These are phyloP conservation scores for Chytriomyces confervae DNA, from an alignment of 192 early-diverging fungal species.

Conservation along the genomic window DNA sequence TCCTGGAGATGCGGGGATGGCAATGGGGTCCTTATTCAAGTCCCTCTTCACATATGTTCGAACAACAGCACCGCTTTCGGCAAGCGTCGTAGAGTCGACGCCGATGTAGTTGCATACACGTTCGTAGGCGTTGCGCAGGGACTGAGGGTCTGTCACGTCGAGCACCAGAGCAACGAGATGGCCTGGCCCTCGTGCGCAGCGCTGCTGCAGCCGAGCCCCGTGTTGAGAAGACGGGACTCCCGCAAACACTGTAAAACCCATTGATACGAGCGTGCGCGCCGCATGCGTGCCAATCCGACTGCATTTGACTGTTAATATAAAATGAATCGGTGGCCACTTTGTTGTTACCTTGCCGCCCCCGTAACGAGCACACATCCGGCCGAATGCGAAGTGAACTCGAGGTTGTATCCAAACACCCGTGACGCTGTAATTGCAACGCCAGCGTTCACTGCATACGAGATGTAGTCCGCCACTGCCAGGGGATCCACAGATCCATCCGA, in stretches of 20 bases:
- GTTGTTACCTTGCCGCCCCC: slow-evolving; percentile 26
- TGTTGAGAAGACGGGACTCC: slow-evolving; percentile 45
- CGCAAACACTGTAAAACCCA: slow-evolving; percentile 53
- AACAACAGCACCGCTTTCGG: neutral
- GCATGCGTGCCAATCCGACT: slow-evolving; percentile 32
- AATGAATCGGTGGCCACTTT: neutral
- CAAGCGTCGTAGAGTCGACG: neutral
- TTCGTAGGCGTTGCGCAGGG: slow-evolving; percentile 23
- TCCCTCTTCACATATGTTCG: neutral
- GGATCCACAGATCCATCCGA: slow-evolving; percentile 29
- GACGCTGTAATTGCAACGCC: slow-evolving; percentile 32
- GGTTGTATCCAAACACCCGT: slow-evolving; percentile 33
- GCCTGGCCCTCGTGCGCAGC: slow-evolving; percentile 8
- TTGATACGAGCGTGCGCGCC: slow-evolving; percentile 34
- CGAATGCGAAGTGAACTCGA: slow-evolving; percentile 34
- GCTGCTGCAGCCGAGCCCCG: slow-evolving; percentile 31
- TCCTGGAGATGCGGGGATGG: neutral
- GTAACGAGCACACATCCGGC: slow-evolving; percentile 36
- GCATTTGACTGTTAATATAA: neutral
- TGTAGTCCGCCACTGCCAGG: slow-evolving; percentile 35
- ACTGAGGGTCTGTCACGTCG: slow-evolving; percentile 44
- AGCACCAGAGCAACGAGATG: slow-evolving; percentile 46
- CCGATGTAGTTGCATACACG: slow-evolving; percentile 16
- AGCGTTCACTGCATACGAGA: slow-evolving; percentile 31
- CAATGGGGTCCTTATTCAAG: neutral